Evolutionary conservation across 352 stramenopile species (phyloP), one percentile per base, ranked within the genome.

Genomic region (Globisporangium irregulare): DNA sequence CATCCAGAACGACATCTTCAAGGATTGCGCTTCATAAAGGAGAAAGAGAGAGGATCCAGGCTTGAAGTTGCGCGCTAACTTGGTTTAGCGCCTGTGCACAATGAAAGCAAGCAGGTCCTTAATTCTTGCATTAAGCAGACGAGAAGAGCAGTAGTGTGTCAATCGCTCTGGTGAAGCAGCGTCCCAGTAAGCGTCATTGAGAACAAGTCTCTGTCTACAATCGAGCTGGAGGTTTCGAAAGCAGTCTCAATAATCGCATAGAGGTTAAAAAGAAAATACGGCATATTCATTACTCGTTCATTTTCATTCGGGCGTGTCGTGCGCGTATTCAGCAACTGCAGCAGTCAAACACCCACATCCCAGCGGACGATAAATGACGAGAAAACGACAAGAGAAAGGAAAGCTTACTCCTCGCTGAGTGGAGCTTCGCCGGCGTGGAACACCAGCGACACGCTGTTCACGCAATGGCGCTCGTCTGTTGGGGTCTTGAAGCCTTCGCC

Each of bases 401-500:
- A 36, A 62, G 43, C 24, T 58, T 72, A 67, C 48, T 66, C 79
- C 66, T 84, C 68, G 18, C 2, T n/a, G 64, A 75, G 61, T 59
- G 76, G 70, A 50, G 82, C 75, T 69, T 94, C 86, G 57, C 81
- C 80, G 0, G 73, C 74, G 59, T 93, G 79, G 74, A 97, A 97
- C 60, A 92, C 79, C 36, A 97, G 83, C 62, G 89, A 96, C 29
- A 94, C 86, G 61, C 86, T 96, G 81, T 97, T 97, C 27, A 98
- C 90, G 62, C 90, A 97, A 77, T 97, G 90, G 38, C 90, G 87
- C 69, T 97, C 89, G 69, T 96, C 75, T 22, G 89, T 97, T 9
- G 88, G 84, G 20, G 75, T 97, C 71, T 91, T 87, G 69, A 95
- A 96, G 8, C 90, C 84, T 71, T 96, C 90, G 36, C 86, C 87